Percentiles rank a stretch among this genome's conserved stretches.
phyloP scores from a whole-genome alignment of 2,329 filamentous ascomycete species.

The Metarhizium anisopliae region DNA sequence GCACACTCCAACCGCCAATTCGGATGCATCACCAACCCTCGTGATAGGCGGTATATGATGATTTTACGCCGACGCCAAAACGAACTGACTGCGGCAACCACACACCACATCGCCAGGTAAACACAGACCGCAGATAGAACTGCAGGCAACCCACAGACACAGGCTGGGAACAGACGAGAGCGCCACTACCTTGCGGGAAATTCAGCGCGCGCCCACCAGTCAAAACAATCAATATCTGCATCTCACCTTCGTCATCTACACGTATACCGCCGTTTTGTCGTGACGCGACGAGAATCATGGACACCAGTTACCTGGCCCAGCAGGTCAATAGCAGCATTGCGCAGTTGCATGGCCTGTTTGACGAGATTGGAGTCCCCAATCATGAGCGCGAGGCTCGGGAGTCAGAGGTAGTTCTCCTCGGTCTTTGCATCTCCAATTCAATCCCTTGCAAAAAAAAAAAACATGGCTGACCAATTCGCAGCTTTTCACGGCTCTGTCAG shows the following conservation, averaged over 20 bases:
- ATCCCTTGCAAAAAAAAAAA: not conserved
- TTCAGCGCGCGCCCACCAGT: not conserved
- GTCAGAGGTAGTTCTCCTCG: slow-evolving; percentile 55
- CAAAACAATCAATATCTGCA: not conserved
- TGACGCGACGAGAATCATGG: slow-evolving; percentile 44
- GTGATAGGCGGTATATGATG: slow-evolving; percentile 4
- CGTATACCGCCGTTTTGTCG: not conserved
- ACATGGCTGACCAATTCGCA: slow-evolving; percentile 24
- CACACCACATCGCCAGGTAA: not conserved
- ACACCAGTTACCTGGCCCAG: slow-evolving; percentile 85
- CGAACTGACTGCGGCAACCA: not conserved
- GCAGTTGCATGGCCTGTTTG: slow-evolving; percentile 89
- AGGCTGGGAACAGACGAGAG: not conserved
- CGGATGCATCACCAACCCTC: not conserved
- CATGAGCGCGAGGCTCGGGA: slow-evolving; percentile 90
- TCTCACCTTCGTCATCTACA: not conserved
- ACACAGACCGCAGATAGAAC: not conserved
- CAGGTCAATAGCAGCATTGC: slow-evolving; percentile 92
- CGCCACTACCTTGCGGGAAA: not conserved
- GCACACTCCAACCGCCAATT: not conserved
- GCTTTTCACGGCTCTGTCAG: slow-evolving; percentile 87
- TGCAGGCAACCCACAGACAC: not conserved
- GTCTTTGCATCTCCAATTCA: not conserved
- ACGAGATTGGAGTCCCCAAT: slow-evolving; percentile 90
- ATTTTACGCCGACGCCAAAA: not conserved